A percentile compares a stretch with the other conserved stretches of the same genome.
Conservation (phyloP, 106 monocot genomes). For the Vanilla planifolia region DNA sequence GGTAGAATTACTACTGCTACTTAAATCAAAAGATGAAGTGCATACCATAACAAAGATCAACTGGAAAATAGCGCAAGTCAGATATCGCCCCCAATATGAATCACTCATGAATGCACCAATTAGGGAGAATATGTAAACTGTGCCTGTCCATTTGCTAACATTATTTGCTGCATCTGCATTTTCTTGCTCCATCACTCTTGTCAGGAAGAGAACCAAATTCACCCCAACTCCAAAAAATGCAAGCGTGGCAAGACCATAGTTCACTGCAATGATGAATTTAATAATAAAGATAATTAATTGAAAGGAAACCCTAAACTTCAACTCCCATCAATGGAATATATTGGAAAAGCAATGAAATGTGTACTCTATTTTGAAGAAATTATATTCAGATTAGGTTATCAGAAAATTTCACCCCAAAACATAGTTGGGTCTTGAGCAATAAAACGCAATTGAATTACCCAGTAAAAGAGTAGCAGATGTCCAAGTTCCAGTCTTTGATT, state of each 20-base stretch:
- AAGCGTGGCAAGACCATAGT: constrained; percentile 58
- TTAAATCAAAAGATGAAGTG: too few relatives aligned
- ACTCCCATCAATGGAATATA: too few relatives aligned
- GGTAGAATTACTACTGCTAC: too few relatives aligned
- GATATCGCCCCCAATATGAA: constrained; percentile 75
- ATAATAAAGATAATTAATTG: neutral
- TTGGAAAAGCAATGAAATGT: too few relatives aligned
- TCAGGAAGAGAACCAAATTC: constrained; percentile 73
- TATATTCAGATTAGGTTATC: too few relatives aligned
- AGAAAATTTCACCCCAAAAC: too few relatives aligned
- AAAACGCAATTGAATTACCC: constrained; percentile 32
- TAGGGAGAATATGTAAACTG: constrained; percentile 74
- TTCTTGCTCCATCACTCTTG: constrained; percentile 58
- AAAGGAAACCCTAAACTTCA: too few relatives aligned
- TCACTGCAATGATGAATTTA: constrained; percentile 35
- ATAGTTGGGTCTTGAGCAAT: too few relatives aligned
- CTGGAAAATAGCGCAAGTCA: constrained; percentile 73
- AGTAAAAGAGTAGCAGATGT: constrained; percentile 35
- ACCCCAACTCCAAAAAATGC: constrained; percentile 83
- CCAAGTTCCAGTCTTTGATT: constrained; percentile 50
- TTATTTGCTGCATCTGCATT: constrained; percentile 70
- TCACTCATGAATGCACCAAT: constrained; percentile 80
- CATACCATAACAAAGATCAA: constrained; percentile 64
- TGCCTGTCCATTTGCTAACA: constrained; percentile 85
- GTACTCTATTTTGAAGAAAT: too few relatives aligned